Percentiles rank a stretch among this genome's conserved stretches.
Conservation (phyloP, 257 asterid genomes). For the Paulownia fortunei region DNA sequence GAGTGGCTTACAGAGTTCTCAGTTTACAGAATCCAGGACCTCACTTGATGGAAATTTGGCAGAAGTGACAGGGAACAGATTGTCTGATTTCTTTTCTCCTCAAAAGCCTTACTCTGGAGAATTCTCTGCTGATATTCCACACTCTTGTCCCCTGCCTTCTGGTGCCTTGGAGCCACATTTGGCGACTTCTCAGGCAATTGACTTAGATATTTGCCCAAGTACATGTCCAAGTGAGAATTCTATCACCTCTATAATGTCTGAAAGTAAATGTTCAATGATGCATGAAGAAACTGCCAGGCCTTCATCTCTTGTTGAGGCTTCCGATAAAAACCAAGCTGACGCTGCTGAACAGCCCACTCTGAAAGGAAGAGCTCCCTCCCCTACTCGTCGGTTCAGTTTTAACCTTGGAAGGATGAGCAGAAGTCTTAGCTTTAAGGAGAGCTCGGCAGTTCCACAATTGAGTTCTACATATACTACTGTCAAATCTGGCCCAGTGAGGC, state of each 20-base stretch:
- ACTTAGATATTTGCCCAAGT: slow-evolving; percentile 40
- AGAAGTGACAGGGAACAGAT: slow-evolving; percentile 42
- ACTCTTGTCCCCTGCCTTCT: slow-evolving; percentile 70
- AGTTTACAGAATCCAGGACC: slow-evolving; percentile 50
- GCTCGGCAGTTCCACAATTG: slow-evolving; percentile 52
- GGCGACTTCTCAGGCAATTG: slow-evolving; percentile 35
- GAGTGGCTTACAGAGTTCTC: slow-evolving; percentile 49
- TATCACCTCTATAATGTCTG: slow-evolving; percentile 38
- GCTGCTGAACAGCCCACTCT: slow-evolving; percentile 40
- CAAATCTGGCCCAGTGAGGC: slow-evolving; percentile 59
- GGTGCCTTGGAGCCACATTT: slow-evolving; percentile 31
- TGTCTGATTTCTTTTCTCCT: slow-evolving; percentile 57
- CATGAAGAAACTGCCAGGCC: slow-evolving; percentile 39
- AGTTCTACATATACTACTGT: slow-evolving; percentile 46
- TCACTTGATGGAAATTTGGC: slow-evolving; percentile 50
- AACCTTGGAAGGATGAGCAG: slow-evolving; percentile 76
- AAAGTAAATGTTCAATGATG: slow-evolving; percentile 34
- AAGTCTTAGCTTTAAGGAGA: slow-evolving; percentile 87
- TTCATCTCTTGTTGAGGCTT: slow-evolving; percentile 42
- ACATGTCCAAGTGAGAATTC: slow-evolving; percentile 34
- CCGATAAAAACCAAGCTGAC: slow-evolving; percentile 40
- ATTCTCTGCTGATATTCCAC: slow-evolving; percentile 46
- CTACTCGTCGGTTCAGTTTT: slow-evolving; percentile 77
- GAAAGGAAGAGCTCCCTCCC: slow-evolving; percentile 74
- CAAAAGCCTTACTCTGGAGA: slow-evolving; percentile 50